Base-by-base conservation (phyloP, 768 basidiomycete species). In the Russula abietina region DNA sequence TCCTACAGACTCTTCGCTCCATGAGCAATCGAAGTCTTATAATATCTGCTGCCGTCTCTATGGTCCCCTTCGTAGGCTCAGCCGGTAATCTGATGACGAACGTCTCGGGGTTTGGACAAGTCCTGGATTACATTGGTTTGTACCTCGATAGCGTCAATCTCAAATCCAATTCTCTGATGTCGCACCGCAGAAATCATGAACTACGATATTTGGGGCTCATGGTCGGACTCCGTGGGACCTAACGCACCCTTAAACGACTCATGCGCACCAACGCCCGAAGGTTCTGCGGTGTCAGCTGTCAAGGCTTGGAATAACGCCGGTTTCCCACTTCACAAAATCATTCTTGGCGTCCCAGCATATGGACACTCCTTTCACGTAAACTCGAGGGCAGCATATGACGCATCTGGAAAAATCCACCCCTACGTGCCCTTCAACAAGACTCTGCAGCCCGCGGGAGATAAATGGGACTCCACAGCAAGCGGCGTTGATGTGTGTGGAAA, bases 331-430 rank as follows among this genome's bases (percentile, higher is more conserved):
- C 73, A 71, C 58, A 75, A 89, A 76, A 84, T 98, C 64, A 81
- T 93, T 26, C 83, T 98, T 11, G 95, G 93, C 56, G 85, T 95
- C 1, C 84, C 94, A 14, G 77, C 86, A 22, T 95, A 91, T 73
- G 91, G 91, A 2, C 92, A 91, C 74, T 83, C 87, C 51, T 94
- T 77, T 77, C 36, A 65, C 14, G 78, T 81, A 36, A 66, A 78
- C 28, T 58, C 71, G 6, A 58, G 26, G 39, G 69, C 65, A 33
- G 82, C 82, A 0, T 70, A 79, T 61, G 62, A 67, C 22, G 59
- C 69, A 14, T 69, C 70, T 12, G 58, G 48, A 7, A 46, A 39
- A 3, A 32, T 71, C 17, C 39, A 45, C 0, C 45, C 51, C 3
- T 65, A 67, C 56, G 56, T 57, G 3, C 46, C 68, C 8, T 70